Evolutionary conservation across 2,329 filamentous ascomycete genomes (phyloP), one percentile per base, ranked within the genome.

Genomic region (Rachicladosporium sp.): DNA sequence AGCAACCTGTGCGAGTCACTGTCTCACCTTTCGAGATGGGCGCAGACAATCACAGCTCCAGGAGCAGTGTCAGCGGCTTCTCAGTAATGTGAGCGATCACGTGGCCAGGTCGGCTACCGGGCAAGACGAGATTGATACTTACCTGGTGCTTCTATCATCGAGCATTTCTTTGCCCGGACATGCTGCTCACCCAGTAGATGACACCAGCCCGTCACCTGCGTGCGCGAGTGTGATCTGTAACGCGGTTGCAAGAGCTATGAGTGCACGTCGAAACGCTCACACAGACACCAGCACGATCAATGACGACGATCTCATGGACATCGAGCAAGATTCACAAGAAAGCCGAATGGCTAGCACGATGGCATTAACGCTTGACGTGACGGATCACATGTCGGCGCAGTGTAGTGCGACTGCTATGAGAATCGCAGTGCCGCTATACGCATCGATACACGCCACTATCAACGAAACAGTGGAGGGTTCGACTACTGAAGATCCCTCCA

Each of bases 241-340:
- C 23, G 23, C 23, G 23, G 23, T 27, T 27, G 23, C 23, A 4
- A 27, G 23, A 27, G 23, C 23, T 27, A 27, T 27, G 23, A 27
- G 4, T 27, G 23, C 23, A 27, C 23, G 23, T 27, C 23, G 23
- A 27, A 27, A 7, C 8, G 23, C 23, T 27, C 23, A 27, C 23
- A 27, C 23, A 27, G 23, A 27, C 8, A 27, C 23, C 23, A 27
- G 8, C 23, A 27, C 23, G 23, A 27, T 27, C 4, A 4, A 27
- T 7, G 23, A 27, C 23, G 23, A 27, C 23, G 23, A 27, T 27
- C 23, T 27, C 40, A 52, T 86, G 4, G 81, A 86, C 50, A 68
- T 70, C 29, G 68, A 73, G 9, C 77, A 80, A 40, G 72, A 75
- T 31, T 76, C 76, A 0, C 75, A 80, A 47, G 64, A 64, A 38